phyloP scores from a whole-genome alignment of 768 basidiomycete species.

The Rhizopogon salebrosus region DNA sequence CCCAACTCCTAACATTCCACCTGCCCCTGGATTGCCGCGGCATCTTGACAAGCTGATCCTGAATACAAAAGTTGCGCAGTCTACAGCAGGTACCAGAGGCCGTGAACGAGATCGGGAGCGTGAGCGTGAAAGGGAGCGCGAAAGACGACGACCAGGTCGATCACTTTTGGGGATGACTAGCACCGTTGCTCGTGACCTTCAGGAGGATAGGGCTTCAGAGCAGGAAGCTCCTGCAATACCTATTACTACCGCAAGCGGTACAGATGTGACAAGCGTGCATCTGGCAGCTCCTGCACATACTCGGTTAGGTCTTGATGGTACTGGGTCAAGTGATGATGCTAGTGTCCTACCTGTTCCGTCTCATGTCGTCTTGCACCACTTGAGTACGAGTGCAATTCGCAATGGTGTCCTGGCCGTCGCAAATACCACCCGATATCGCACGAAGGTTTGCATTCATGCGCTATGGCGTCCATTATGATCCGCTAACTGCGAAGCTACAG shows the following conservation, averaged over 20 bases:
- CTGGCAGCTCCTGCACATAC: conserved; percentile 20
- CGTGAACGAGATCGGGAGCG: conserved; percentile 28
- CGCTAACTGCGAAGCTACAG: conserved; percentile 32
- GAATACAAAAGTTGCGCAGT: conserved; percentile 42
- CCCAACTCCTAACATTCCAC: conserved; percentile 77
- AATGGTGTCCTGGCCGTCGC: conserved; percentile 92
- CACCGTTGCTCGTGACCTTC: conserved; percentile 24
- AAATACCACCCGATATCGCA: conserved; percentile 84
- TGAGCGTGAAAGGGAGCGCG: conserved; percentile 28
- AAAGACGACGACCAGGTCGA: conserved; percentile 25
- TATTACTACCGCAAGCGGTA: conserved; percentile 34
- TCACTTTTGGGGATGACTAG: conserved; percentile 32
- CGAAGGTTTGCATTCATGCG: conserved; percentile 56
- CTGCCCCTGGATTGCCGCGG: conserved; percentile 82
- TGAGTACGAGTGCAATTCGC: conserved; percentile 92
- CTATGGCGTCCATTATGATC: conserved; percentile 4
- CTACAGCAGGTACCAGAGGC: conserved; percentile 27
- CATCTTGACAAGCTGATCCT: conserved; percentile 94
- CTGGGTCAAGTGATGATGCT: conserved; percentile 74
- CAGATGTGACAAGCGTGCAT: conserved; percentile 28
- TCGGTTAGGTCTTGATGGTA: conserved; percentile 31
- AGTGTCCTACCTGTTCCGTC: conserved; percentile 89
- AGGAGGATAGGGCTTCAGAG: conserved; percentile 17
- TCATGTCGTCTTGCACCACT: conserved; percentile 90
- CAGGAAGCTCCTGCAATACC: conserved; percentile 24